These are phyloP conservation scores for Ophiostoma ulmi DNA, from an alignment of 2,329 filamentous ascomycete species.

Conservation along the genomic window DNA sequence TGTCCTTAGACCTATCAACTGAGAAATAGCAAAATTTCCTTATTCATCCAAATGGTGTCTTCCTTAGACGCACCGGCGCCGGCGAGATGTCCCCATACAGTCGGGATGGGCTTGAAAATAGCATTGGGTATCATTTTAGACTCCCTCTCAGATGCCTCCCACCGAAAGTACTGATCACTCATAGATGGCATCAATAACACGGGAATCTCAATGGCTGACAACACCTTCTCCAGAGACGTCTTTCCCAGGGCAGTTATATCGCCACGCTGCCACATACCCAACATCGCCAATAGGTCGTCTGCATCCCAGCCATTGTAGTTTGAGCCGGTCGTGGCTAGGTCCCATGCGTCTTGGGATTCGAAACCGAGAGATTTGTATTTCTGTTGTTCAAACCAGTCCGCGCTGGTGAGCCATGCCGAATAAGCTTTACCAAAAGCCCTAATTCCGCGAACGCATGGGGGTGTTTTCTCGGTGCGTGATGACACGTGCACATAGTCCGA, in stretches of 20 bases:
- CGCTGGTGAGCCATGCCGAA: slow-evolving; percentile 75
- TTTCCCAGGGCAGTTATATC: slow-evolving; percentile 65
- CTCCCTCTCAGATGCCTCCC: slow-evolving; percentile 72
- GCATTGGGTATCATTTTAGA: slow-evolving; percentile 40
- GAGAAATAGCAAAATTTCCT: background rate
- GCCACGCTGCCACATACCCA: slow-evolving; percentile 72
- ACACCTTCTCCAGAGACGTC: slow-evolving; percentile 58
- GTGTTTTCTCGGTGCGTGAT: slow-evolving; percentile 44
- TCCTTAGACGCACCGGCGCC: slow-evolving; percentile 20
- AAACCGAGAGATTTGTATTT: slow-evolving; percentile 63
- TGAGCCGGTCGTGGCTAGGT: slow-evolving; percentile 69
- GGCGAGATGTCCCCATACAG: slow-evolving; percentile 27
- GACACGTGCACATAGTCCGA: slow-evolving; percentile 34
- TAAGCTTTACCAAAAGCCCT: slow-evolving; percentile 72
- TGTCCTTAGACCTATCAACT: background rate
- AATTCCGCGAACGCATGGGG: slow-evolving; percentile 40
- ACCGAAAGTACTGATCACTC: slow-evolving; percentile 77
- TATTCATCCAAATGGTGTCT: slow-evolving; percentile 22
- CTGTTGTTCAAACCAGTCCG: slow-evolving; percentile 69
- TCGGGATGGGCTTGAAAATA: slow-evolving; percentile 21
- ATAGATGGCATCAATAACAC: slow-evolving; percentile 64
- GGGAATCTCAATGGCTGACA: slow-evolving; percentile 67
- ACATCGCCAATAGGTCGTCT: slow-evolving; percentile 36
- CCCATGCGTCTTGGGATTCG: slow-evolving; percentile 66
- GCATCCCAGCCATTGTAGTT: slow-evolving; percentile 49